phyloP scores from a whole-genome alignment of 208 protist species.

The Crithidia thermophila region DNA sequence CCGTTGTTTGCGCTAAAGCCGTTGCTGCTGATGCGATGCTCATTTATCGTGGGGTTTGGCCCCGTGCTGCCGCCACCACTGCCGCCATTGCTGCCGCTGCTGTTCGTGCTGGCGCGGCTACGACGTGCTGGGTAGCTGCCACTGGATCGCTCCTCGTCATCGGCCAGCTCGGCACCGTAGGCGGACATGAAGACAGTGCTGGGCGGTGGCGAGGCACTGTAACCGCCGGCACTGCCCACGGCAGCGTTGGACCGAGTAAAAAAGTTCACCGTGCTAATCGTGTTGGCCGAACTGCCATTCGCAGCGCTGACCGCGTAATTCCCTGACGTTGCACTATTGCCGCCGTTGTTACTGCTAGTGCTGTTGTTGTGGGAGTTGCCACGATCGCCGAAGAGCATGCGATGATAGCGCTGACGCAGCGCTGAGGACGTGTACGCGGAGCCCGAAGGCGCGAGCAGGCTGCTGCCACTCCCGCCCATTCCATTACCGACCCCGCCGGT shows the following conservation, averaged over 20 bases:
- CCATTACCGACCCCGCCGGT: not conserved
- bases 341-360: too few species aligned
- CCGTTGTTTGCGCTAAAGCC: not conserved
- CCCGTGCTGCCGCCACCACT: not conserved
- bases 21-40: not conserved
- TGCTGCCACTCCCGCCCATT: constrained; percentile 4
- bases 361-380: too few species aligned
- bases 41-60: not conserved
- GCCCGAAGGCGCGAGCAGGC: constrained; percentile 9
- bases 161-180: constrained; percentile 28
- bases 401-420: constrained; percentile 35
- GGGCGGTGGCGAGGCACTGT: constrained; percentile 1
- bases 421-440: constrained; percentile 23
- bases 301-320: not conserved
- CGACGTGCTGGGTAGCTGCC: constrained; percentile 7
- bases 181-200: constrained; percentile 37
- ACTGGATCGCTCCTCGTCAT: constrained; percentile 28
- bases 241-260: not conserved
- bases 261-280: constrained; percentile 8
- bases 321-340: not conserved
- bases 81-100: not conserved
- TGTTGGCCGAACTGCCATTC: not conserved
- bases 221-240: not conserved
- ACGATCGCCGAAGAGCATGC: constrained; percentile 26
- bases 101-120: constrained; percentile 9